Base-by-base conservation (phyloP, 1,284 basidiomycete species). In the Tilletiopsis washingtonensis region DNA sequence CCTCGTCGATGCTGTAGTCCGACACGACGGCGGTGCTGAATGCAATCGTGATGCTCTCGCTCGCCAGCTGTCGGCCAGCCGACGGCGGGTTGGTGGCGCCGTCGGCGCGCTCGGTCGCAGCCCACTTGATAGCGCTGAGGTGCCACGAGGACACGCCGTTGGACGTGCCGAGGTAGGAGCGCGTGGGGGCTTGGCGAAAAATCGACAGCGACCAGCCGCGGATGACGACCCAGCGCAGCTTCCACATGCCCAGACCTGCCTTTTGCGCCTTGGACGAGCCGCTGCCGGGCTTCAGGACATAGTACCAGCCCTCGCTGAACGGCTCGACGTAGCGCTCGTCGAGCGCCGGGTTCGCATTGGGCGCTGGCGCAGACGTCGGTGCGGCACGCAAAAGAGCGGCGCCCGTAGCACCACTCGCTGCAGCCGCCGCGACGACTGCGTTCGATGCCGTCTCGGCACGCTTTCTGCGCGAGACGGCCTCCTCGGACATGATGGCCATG, bases 231-330 rank as follows among this genome's bases (percentile, higher is more conserved):
- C 44, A 67, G 12, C 61, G 62, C 45, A 65, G 41, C 49, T 65
- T 67, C 64, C 64, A 67, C 38, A 57, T 57, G n/a, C 51, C 59
- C 19, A 50, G 12, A 5, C 56, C 57, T 15, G 53, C 47, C 44
- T 39, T 49, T 11, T 36, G 26, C n/a, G 37, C 9, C 40, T 53
- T 54, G 17, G 21, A 20, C n/a, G 51, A 26, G 21, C 37, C 43
- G 17, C 45, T 50, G 12, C 45, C 32, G 19, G 50, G 49, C 46
- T 64, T 64, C 47, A 58, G 51, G 17, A 65, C 50, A 45, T 67
- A 67, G 11, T 59, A 53, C 60, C 60, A 67, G 3, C 47, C 61
- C 47, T 67, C 62, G n/a, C 50, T 58, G 46, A 61, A 67, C 9
- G 60, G 53, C 37, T 65, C 61, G 11, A 57, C 39, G 37, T 51